Evolutionary conservation across 2,329 filamentous ascomycete species (phyloP).

Genomic region (Fusarium transvaalense): DNA sequence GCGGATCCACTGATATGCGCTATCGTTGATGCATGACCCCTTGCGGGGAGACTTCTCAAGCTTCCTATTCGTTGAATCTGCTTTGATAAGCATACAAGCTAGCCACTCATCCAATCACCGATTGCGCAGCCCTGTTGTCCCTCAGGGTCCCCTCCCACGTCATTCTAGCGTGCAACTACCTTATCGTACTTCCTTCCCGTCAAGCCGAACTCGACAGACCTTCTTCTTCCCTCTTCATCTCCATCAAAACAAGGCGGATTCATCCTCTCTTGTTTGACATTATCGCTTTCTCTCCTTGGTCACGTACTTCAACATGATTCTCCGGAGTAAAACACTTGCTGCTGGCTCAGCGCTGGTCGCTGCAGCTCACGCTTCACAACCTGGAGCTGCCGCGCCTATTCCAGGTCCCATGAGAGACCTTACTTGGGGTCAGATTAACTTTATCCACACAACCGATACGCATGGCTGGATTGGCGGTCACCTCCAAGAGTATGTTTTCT

Average conservation of each 20-base stretch:
- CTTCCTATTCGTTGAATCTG: constrained; percentile 2
- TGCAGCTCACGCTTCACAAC: constrained; percentile 72
- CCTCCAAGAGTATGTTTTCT: constrained; percentile 78
- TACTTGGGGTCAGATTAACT: constrained; percentile 94
- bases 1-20: constrained; percentile 34
- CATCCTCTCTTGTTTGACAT: constrained; percentile 18
- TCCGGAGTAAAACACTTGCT: constrained; percentile 41
- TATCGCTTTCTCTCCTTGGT: neutral
- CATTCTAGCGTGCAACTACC: constrained; percentile 31
- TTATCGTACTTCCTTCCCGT: constrained; percentile 36
- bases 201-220: constrained; percentile 28
- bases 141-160: constrained; percentile 41
- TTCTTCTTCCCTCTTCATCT: constrained; percentile 15
- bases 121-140: neutral
- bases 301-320: constrained; percentile 41
- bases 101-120: constrained; percentile 14
- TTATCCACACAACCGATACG: constrained; percentile 95
- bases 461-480: constrained; percentile 97
- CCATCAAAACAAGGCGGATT: constrained; percentile 13
- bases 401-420: constrained; percentile 85
- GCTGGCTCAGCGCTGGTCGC: constrained; percentile 52
- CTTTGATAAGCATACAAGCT: constrained; percentile 10
- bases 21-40: constrained; percentile 33
- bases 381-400: constrained; percentile 81
- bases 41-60: constrained; percentile 6